Evolutionary conservation across 345 rosid genomes (phyloP).

Genomic region (Lepidium didymum): DNA sequence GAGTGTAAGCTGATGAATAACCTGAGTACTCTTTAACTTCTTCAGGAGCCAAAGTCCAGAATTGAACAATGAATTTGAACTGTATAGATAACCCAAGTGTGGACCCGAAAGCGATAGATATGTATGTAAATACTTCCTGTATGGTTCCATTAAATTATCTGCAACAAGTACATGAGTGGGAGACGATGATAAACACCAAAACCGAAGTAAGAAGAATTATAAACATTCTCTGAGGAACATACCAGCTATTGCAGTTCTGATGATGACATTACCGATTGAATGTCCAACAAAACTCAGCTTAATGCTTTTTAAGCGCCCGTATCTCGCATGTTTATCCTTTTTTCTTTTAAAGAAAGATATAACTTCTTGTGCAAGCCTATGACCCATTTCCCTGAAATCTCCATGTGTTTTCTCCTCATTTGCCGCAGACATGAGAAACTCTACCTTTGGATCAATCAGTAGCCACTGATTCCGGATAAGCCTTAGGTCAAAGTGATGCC

Average conservation of each 20-base stretch:
- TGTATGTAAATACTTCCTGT: constrained; percentile 53
- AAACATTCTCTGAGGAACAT: neutral
- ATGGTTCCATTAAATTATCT: constrained; percentile 92
- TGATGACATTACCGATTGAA: constrained; percentile 89
- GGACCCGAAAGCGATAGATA: constrained; percentile 94
- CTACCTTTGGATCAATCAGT: constrained; percentile 75
- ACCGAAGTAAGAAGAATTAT: neutral
- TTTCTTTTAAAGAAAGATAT: constrained; percentile 67
- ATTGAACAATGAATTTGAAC: constrained; percentile 90
- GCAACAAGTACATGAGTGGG: constrained; percentile 15
- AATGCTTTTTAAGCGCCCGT: constrained; percentile 51
- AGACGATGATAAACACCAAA: neutral
- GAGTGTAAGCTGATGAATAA: constrained; percentile 97
- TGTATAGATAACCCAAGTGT: constrained; percentile 93
- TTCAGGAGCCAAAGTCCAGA: constrained; percentile 95
- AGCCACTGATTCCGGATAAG: constrained; percentile 98
- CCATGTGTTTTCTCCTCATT: constrained; percentile 94
- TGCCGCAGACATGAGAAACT: constrained; percentile 93
- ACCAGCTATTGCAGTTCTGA: constrained; percentile 88
- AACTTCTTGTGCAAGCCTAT: constrained; percentile 84
- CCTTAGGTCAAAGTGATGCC: constrained; percentile 96
- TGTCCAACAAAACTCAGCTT: constrained; percentile 96
- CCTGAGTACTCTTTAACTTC: constrained; percentile 82
- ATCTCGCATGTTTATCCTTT: constrained; percentile 67
- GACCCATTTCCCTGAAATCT: constrained; percentile 95